Percentiles rank a stretch among this genome's conserved stretches.
Conservation (phyloP, 2,329 filamentous ascomycete genomes). For the Zymoseptoria pseudotritici region DNA sequence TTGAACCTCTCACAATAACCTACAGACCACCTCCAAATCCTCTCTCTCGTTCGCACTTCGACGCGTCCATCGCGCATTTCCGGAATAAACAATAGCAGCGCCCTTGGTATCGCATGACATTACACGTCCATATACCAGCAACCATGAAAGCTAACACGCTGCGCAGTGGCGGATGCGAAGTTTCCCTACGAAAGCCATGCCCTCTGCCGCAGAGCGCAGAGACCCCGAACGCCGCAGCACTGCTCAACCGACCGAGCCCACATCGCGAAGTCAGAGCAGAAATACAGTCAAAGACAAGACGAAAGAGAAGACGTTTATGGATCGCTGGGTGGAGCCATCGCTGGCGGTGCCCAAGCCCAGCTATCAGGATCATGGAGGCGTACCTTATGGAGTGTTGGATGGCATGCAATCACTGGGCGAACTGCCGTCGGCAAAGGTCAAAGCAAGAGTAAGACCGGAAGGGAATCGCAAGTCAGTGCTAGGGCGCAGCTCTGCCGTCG, state of each 20-base stretch:
- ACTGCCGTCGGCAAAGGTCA: slow-evolving; percentile 56
- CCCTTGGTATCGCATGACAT: neutral
- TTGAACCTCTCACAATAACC: no score
- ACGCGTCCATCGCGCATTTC: neutral
- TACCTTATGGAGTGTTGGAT: slow-evolving; percentile 65
- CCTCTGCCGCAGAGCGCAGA: slow-evolving; percentile 1
- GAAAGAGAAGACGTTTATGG: slow-evolving; percentile 31
- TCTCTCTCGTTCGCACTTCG: neutral
- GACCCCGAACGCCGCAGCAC: slow-evolving; percentile 4
- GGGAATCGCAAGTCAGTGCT: slow-evolving; percentile 35
- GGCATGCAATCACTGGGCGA: slow-evolving; percentile 77
- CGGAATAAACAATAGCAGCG: neutral
- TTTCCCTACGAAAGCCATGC: neutral
- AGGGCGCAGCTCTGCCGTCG: slow-evolving; percentile 35
- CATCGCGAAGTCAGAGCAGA: slow-evolving; percentile 31
- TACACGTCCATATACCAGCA: neutral
- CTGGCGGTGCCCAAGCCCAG: slow-evolving; percentile 52
- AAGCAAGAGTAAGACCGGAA: slow-evolving; percentile 46
- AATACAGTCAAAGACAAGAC: slow-evolving; percentile 23
- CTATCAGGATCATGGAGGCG: slow-evolving; percentile 69
- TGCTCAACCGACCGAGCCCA: neutral
- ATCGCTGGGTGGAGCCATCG: slow-evolving; percentile 48
- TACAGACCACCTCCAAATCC: neutral
- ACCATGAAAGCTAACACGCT: slow-evolving; percentile 7
- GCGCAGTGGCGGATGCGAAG: slow-evolving; percentile 9